Evolutionary conservation across 352 stramenopile genomes (phyloP), one percentile per base, ranked within the genome.

Genomic region (Phytophthora pinifolia): DNA sequence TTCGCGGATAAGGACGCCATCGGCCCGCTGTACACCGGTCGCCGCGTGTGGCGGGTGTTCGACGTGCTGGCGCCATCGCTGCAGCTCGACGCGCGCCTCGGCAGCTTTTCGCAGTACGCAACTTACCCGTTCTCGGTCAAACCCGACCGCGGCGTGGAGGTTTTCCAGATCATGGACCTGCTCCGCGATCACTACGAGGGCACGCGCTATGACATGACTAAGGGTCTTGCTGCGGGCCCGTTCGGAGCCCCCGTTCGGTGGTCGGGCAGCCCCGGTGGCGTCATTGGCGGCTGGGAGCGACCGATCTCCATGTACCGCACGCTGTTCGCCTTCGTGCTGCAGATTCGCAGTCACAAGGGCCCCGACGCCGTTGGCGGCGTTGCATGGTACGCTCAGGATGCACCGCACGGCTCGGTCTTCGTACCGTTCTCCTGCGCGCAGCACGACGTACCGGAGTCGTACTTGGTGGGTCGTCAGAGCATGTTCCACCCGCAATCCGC

Each of bases 261-360:
- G 73, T 73, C 76, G 2, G 76, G 83, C 14, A 76, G 67, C 33
- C 13, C 68, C 12, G 54, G 77, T 14, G 77, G 73, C 20, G 68
- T 87, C 22, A 47, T 70, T 17, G 88, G 88, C 18, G 79, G 75
- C 8, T 96, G 89, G 79, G 88, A 97, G 63, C 82, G 92, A 3
- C 67, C 88, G 6, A 98, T 98, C 52, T 97, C 88, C 8, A 82
- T 98, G 53, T 95, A 90, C 53, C 88, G 93, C 18, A 97, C 91
- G 22, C 44, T 89, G 10, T 92, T 82, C 47, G 86, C 75, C 34
- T 97, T 98, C 64, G 78, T 87, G 22, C 55, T 87, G 10, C 82
- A 92, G 47, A 66, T 54, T 15, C 64, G 76, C 1, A 52, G 35
- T 20, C 29, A 63, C 18, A 54, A 57, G 0, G 50, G 82, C 1